Percentiles rank a stretch among this genome's conserved stretches.
Conservation (phyloP, 495 filamentous ascomycete genomes). For the Podospora comata region DNA sequence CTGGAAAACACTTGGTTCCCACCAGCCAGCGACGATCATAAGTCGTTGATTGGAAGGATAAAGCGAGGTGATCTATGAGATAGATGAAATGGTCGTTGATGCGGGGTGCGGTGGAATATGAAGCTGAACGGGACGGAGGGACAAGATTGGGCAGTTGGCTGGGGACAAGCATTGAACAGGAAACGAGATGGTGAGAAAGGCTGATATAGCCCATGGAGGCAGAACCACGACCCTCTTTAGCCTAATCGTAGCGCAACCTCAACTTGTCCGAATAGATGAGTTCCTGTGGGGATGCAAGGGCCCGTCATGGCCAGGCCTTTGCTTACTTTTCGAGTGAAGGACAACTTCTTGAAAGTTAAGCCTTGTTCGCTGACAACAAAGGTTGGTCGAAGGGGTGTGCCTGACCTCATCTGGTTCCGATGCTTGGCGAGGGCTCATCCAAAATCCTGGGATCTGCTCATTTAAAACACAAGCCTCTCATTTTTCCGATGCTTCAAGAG, state of each 20-base stretch:
- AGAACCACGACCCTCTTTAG: conserved; percentile 11
- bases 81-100: conserved; percentile 23
- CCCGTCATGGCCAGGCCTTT: not conserved
- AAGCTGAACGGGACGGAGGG: conserved; percentile 25
- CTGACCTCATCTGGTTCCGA: not conserved
- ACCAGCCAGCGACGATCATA: conserved; percentile 14
- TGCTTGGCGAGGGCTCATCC: not conserved
- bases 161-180: conserved; percentile 24
- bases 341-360: too few relatives aligned
- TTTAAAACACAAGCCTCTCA: not conserved
- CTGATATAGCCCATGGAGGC: conserved; percentile 12
- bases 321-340: not conserved
- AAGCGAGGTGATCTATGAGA: conserved; percentile 20
- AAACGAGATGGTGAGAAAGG: conserved; percentile 18
- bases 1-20: conserved; percentile 16
- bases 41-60: conserved; percentile 32
- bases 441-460: not conserved
- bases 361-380: too few relatives aligned
- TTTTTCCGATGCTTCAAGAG: too few relatives aligned
- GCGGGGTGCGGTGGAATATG: conserved; percentile 24
- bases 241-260: conserved; percentile 13
- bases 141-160: conserved; percentile 13
- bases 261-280: conserved; percentile 10
- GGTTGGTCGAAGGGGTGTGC: too few relatives aligned
- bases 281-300: not conserved